These are phyloP conservation scores for Artemisia annua DNA, from an alignment of 129 eudicot species.

Conservation along the genomic window DNA sequence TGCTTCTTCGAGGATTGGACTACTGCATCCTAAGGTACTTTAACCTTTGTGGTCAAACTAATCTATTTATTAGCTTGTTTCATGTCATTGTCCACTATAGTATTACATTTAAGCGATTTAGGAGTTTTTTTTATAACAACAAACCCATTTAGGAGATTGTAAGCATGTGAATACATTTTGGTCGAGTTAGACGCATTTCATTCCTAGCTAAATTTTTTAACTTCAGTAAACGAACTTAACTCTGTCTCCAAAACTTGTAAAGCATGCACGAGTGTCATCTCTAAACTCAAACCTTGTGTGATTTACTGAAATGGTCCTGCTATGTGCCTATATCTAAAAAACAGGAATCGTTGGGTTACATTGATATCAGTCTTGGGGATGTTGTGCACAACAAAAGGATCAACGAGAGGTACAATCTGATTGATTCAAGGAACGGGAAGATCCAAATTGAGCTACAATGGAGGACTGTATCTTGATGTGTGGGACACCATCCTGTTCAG, in stretches of 20 bases:
- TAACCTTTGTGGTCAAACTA: slow-evolving; percentile 5
- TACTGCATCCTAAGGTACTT: slow-evolving; percentile 90
- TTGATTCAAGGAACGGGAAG: slow-evolving; percentile 85
- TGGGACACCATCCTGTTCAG: neutral
- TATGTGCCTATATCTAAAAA: neutral
- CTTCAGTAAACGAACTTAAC: neutral
- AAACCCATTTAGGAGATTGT: too few species aligned
- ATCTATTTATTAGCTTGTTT: neutral
- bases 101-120: too few species aligned
- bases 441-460: slow-evolving; percentile 88
- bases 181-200: neutral
- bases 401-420: slow-evolving; percentile 84
- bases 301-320: neutral
- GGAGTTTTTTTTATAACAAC: too few species aligned
- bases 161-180: neutral
- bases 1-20: slow-evolving; percentile 78
- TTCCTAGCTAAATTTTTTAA: neutral
- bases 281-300: neutral
- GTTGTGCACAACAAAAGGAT: slow-evolving; percentile 81
- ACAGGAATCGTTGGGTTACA: slow-evolving; percentile 85
- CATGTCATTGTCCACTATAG: too few species aligned
- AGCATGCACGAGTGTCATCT: neutral
- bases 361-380: slow-evolving; percentile 71
- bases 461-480: slow-evolving; percentile 61
- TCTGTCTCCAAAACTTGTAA: too few species aligned